Conservation (phyloP, 108 stramenopile genomes). For the Cylindrotheca closterium region DNA sequence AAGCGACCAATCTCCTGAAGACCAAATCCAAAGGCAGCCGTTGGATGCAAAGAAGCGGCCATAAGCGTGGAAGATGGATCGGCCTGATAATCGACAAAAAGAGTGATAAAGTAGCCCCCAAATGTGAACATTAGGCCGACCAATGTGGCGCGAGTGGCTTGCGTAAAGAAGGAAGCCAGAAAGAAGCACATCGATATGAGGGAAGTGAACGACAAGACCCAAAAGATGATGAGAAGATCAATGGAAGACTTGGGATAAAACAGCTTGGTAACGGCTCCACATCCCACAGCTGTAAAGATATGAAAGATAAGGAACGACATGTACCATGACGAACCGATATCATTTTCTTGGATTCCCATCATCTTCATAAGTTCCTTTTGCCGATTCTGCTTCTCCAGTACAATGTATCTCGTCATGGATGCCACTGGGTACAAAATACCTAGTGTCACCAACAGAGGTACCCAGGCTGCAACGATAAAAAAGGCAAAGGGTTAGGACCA, state of each 20-base stretch:
- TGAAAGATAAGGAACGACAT: conserved; percentile 55
- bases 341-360: conserved; percentile 80
- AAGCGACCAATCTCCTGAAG: conserved; percentile 74
- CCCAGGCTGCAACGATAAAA: conserved; percentile 33
- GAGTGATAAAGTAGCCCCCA: conserved; percentile 69
- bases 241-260: conserved; percentile 54
- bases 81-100: conserved; percentile 43
- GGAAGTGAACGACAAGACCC: conserved; percentile 45
- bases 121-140: conserved; percentile 79
- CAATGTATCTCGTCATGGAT: conserved; percentile 57
- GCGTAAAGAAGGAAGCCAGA: conserved; percentile 62
- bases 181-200: conserved; percentile 57
- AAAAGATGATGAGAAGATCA: conserved; percentile 58
- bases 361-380: conserved; percentile 91
- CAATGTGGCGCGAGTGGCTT: conserved; percentile 69
- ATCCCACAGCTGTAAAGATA: conserved; percentile 45
- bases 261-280: conserved; percentile 38
- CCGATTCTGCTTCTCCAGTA: conserved; percentile 68
- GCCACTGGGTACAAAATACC: conserved; percentile 77
- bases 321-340: conserved; percentile 77
- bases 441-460: conserved; percentile 39
- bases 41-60: conserved; percentile 72
- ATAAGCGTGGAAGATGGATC: conserved; percentile 34
- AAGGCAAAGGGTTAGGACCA: conserved; percentile 44
- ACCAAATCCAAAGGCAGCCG: conserved; percentile 72